Base-by-base conservation (phyloP, 768 basidiomycete genomes). In the Vararia minispora region DNA sequence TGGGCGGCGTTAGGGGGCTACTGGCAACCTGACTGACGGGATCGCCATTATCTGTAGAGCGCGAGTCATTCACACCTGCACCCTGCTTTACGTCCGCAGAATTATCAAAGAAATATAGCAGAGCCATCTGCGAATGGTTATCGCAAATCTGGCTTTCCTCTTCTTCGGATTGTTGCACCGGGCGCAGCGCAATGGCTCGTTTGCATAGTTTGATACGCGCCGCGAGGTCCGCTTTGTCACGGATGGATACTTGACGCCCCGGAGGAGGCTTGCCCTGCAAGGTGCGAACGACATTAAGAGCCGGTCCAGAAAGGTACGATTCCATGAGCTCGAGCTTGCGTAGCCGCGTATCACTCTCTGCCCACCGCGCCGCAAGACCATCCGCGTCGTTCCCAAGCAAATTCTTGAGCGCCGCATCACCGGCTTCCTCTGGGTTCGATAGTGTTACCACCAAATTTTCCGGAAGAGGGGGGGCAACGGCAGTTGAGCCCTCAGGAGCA, bases 351-450 rank as follows among this genome's bases (percentile, higher is more conserved):
- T 64, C 66, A 25, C 58, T 63, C 21, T 73, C 72, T 0, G 67
- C 72, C 79, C 79, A 82, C 27, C 63, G 61, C 12, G 61, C 58
- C 2, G 71, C 78, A 12, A 63, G 51, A 20, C 61, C 65, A 3
- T 51, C 55, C 0, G 65, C 65, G 5, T 53, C 52, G 30, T 68
- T 64, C 3, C 79, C 78, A 8, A 81, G 66, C n/a, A 84, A 52
- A 46, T 87, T 86, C 45, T 76, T 69, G 33, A 82, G 49, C 0
- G 72, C 65, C 0, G 72, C 62, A 34, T 82, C 79, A 7, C 58
- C 58, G 18, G 59, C 59, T 2, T 56, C 49, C 0, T 49, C 46
- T 6, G 50, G 46, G 11, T 51, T 49, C 5, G 40, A 14, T 3
- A 40, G 23, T 4, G 48, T n/a, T 7, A 33, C 25, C 2, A 35